Conservation (phyloP, 176 grass and related monocot species). For the barley (Hordeum vulgare) region MorexV3_pseudomolecules_assembly NC_058523.1:281037959-281038458, state of each 20-base stretch:
- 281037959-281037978: slow-evolving; percentile 34
- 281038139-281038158: slow-evolving; percentile 85
- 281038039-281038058: slow-evolving; percentile 97
- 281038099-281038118: slow-evolving; percentile 55
- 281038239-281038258: slow-evolving; percentile 79
- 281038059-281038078: slow-evolving; percentile 96
- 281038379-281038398: slow-evolving; percentile 81
- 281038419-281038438: neutral
- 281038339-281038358: slow-evolving; percentile 64
- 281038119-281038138: slow-evolving; percentile 92
- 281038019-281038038: slow-evolving; percentile 66
- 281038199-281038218: slow-evolving; percentile 1
- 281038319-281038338: slow-evolving; percentile 82
- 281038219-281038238: slow-evolving; percentile 13
- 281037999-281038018: slow-evolving; percentile 40
- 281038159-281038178: slow-evolving; percentile 63
- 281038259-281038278: slow-evolving; percentile 90
- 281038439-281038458: neutral
- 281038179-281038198: slow-evolving; percentile 14
- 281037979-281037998: slow-evolving; percentile 91
- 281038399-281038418: slow-evolving; percentile 72
- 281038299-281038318: slow-evolving; percentile 89
- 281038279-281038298: slow-evolving; percentile 92
- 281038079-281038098: slow-evolving; percentile 84
- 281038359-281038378: slow-evolving; percentile 96